phyloP scores from a whole-genome alignment of 176 grass and related monocot species.

The Musa beccarii region DNA sequence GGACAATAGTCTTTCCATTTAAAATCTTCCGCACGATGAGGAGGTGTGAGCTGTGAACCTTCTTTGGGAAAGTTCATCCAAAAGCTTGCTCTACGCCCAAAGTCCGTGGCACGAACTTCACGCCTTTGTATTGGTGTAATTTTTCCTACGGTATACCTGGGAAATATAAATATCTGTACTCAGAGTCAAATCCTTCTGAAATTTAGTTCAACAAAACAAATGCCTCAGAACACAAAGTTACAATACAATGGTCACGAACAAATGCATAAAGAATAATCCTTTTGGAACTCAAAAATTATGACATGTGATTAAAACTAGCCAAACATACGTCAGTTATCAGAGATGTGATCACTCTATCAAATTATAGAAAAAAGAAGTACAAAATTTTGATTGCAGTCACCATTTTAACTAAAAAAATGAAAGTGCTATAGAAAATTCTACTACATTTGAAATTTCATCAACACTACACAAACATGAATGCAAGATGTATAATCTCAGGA shows the following conservation, averaged over 20 bases:
- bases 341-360: too few relatives aligned
- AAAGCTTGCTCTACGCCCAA: slow-evolving; percentile 89
- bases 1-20: slow-evolving; percentile 99
- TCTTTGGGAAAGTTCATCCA: slow-evolving; percentile 96
- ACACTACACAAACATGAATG: too few relatives aligned
- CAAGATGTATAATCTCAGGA: too few relatives aligned
- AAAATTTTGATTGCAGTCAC: too few relatives aligned
- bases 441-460: too few relatives aligned
- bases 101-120: slow-evolving; percentile 91
- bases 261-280: too few relatives aligned
- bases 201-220: not conserved
- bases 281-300: too few relatives aligned
- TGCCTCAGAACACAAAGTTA: not conserved
- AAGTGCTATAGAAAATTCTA: too few relatives aligned
- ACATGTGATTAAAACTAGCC: too few relatives aligned
- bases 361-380: too few relatives aligned
- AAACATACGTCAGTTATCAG: too few relatives aligned
- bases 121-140: slow-evolving; percentile 95
- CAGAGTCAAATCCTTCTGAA: not conserved
- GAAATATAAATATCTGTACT: not conserved
- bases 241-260: not conserved
- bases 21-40: slow-evolving; percentile 85
- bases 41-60: slow-evolving; percentile 88
- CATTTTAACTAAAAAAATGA: too few relatives aligned
- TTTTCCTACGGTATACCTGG: slow-evolving; percentile 98